Evolutionary conservation across 2,329 filamentous ascomycete species (phyloP).

Genomic region (Aureobasidium namibiae): DNA sequence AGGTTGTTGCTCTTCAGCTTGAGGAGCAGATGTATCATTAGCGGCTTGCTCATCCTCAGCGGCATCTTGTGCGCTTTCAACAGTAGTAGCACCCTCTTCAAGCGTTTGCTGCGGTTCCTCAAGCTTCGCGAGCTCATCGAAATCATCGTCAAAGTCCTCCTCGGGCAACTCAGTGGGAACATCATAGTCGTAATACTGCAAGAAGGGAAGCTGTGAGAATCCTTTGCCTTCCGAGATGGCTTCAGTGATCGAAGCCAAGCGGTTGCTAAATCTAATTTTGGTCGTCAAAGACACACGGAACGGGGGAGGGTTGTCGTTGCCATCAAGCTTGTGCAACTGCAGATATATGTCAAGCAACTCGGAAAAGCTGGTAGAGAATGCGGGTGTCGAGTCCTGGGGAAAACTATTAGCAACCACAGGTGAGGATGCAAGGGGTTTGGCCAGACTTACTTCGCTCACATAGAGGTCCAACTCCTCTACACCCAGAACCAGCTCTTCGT

Average conservation of each 20-base stretch:
- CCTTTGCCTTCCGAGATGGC: constrained; percentile 51
- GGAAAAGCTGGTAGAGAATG: constrained; percentile 43
- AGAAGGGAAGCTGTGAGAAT: constrained; percentile 38
- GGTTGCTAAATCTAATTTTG: constrained; percentile 45
- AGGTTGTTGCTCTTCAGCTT: background rate
- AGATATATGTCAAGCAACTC: constrained; percentile 54
- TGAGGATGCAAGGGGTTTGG: background rate
- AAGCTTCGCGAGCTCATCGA: background rate
- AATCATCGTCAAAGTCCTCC: constrained; percentile 12
- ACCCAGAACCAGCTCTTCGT: constrained; percentile 50
- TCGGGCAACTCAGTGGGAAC: constrained; percentile 13
- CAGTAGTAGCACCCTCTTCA: background rate
- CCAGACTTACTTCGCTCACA: constrained; percentile 48
- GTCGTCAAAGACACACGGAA: constrained; percentile 47
- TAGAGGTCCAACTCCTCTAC: constrained; percentile 49
- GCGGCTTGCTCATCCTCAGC: background rate
- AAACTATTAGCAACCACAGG: constrained; percentile 13
- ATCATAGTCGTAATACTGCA: constrained; percentile 16
- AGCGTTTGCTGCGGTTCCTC: background rate
- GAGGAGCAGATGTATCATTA: background rate
- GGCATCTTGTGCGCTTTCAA: background rate
- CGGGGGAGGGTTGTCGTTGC: constrained; percentile 44
- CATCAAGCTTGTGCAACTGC: constrained; percentile 52
- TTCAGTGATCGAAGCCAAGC: constrained; percentile 44
- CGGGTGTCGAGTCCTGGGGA: constrained; percentile 40